Percentiles rank a stretch among this genome's conserved stretches.
Conservation (phyloP, 495 filamentous ascomycete genomes). For the Penicillium riverlandense region DNA sequence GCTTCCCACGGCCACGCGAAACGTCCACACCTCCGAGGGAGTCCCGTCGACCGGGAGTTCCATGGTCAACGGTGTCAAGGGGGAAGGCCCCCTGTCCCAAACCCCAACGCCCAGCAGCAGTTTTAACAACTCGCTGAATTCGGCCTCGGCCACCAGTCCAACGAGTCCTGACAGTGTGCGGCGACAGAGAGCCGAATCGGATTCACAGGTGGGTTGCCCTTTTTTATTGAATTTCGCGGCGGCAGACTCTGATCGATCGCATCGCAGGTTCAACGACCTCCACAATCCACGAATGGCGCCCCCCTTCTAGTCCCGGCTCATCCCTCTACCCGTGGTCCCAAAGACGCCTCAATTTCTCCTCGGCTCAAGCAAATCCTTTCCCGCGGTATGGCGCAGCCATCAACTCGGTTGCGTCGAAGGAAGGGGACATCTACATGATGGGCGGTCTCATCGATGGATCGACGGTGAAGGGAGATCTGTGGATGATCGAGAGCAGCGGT, state of each 20-base stretch:
- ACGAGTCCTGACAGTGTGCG: conserved; percentile 46
- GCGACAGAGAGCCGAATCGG: conserved; percentile 45
- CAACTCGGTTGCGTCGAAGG: conserved; percentile 86
- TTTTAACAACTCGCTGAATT: conserved; percentile 58
- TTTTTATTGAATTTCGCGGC: background rate
- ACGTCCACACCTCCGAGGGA: conserved; percentile 44
- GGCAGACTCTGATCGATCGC: background rate
- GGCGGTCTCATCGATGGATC: conserved; percentile 90
- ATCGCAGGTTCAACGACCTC: conserved; percentile 26
- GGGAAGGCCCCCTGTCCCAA: conserved; percentile 32
- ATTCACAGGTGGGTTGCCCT: conserved; percentile 38
- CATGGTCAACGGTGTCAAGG: conserved; percentile 32
- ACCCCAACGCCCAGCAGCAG: conserved; percentile 57
- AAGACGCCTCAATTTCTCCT: conserved; percentile 75
- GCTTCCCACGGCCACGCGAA: conserved; percentile 47
- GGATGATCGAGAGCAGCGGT: conserved; percentile 88
- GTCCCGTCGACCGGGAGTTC: conserved; percentile 20
- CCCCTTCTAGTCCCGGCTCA: conserved; percentile 38
- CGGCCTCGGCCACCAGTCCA: conserved; percentile 44
- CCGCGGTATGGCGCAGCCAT: conserved; percentile 96
- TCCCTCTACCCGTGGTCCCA: conserved; percentile 96
- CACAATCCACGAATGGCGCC: conserved; percentile 25
- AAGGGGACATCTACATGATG: conserved; percentile 97
- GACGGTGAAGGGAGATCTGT: conserved; percentile 92
- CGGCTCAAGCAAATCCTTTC: conserved; percentile 79